Percentiles rank a stretch among this genome's conserved stretches.
These are phyloP conservation scores for Bjerkandera adusta DNA, from an alignment of 1,284 basidiomycete genomes.

Conservation along the genomic window DNA sequence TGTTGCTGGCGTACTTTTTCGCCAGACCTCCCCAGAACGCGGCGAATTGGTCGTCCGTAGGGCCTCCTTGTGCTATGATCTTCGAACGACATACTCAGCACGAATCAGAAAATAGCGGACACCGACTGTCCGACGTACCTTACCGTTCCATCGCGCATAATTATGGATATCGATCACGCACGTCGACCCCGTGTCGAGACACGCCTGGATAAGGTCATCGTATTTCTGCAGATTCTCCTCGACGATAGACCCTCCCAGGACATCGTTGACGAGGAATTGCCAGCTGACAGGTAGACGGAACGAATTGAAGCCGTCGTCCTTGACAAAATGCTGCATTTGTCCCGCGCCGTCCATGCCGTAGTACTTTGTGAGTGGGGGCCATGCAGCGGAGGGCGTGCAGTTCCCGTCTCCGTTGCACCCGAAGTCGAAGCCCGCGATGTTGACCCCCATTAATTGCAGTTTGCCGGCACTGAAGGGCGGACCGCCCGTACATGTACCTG, in stretches of 20 bases:
- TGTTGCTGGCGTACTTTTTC: conserved; percentile 44
- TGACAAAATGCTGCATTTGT: conserved; percentile 57
- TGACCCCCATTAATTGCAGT: conserved; percentile 34
- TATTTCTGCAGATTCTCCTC: conserved; percentile 46
- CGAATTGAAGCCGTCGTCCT: conserved; percentile 46
- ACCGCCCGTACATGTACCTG: conserved; percentile 8
- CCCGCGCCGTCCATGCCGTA: conserved; percentile 46
- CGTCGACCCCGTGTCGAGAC: conserved; percentile 38
- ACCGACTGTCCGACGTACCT: conserved; percentile 25
- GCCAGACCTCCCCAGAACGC: conserved; percentile 53
- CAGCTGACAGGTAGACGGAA: conserved; percentile 55
- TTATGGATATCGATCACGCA: conserved; percentile 62
- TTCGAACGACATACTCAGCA: conserved; percentile 14
- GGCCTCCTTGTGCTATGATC: conserved; percentile 62
- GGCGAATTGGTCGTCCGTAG: conserved; percentile 54
- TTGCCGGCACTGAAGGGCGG: conserved; percentile 20
- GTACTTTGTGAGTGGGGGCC: conserved; percentile 43
- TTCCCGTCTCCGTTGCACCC: conserved; percentile 42
- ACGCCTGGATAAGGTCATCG: conserved; percentile 48
- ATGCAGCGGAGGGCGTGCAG: conserved; percentile 39
- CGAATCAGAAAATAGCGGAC: neutral
- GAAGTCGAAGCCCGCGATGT: conserved; percentile 51
- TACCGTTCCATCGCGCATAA: conserved; percentile 50
- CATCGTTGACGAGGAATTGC: conserved; percentile 50
- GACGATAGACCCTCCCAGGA: conserved; percentile 42